Evolutionary conservation across 768 basidiomycete genomes (phyloP), one percentile per base, ranked within the genome.

Genomic region (Tephrocybe sp.): DNA sequence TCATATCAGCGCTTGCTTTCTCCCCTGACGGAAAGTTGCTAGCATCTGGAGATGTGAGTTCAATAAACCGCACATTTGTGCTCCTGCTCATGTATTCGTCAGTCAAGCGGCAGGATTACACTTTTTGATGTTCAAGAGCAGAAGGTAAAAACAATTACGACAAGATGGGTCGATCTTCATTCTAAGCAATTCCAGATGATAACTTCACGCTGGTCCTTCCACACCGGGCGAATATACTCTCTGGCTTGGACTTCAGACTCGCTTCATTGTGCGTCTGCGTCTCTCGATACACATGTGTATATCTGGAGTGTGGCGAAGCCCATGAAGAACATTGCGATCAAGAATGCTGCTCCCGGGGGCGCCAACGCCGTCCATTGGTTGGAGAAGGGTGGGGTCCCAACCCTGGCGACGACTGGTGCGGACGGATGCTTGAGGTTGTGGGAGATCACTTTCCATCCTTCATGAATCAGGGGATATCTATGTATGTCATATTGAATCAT

Each of bases 231-330:
- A 23, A 79, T 97, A 52, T 79, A 85, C 57, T 82, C 89, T 9
- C 75, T 98, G 15, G 71, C 80, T 1, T 94, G 88, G 83, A 83
- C 88, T 6, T 57, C 79, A 5, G 84, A 89, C 60, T 83, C 84
- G 6, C 75, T 76, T 53, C 83, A 94, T 61, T 79, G 88, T 54
- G 94, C 84, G 10, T 93, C 92, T 3, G 93, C 87, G 10, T 91
- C 92, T 16, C 76, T 95, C n/a, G 95, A 98, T 64, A 94, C 94
- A 24, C 82, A 92, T 56, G 82, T 95, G 4, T 97, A 93, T 61
- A 69, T 97, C 21, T 97, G 90, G 83, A 84, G 85, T 55, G 82
- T 91, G 24, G 70, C 70, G 37, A 78, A 82, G 60, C 83, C 86
- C 8, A 69, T 81, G 64, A 83, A 78, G 66, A 89, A 88, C 56